phyloP scores from a whole-genome alignment of 805 yeast genomes.

The Wickerhamomyces strasburgensis region DNA sequence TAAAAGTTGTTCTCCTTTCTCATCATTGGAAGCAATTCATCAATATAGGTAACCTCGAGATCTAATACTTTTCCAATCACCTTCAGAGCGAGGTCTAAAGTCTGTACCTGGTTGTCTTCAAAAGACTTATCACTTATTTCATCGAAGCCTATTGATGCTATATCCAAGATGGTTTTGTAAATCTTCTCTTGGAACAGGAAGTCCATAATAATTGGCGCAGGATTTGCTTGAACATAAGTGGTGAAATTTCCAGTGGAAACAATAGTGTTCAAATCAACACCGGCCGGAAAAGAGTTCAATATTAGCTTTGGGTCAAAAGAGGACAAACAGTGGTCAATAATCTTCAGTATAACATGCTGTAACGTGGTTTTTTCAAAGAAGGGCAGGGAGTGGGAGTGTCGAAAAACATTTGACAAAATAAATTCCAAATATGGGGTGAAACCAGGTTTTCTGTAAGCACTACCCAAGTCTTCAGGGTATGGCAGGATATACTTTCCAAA shows the following conservation, averaged over 20 bases:
- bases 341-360: slow-evolving; percentile 48
- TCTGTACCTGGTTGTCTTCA: slow-evolving; percentile 29
- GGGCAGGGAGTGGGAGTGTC: slow-evolving; percentile 39
- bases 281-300: slow-evolving; percentile 46
- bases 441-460: slow-evolving; percentile 56
- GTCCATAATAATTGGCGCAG: slow-evolving; percentile 61
- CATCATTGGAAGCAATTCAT: slow-evolving; percentile 46
- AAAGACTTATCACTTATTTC: slow-evolving; percentile 36
- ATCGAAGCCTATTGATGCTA: slow-evolving; percentile 60
- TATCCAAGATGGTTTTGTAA: slow-evolving; percentile 49
- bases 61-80: slow-evolving; percentile 43
- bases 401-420: slow-evolving; percentile 60
- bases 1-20: slow-evolving; percentile 32
- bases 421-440: slow-evolving; percentile 79
- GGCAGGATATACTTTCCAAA: slow-evolving; percentile 39
- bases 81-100: slow-evolving; percentile 37
- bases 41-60: slow-evolving; percentile 56
- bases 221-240: slow-evolving; percentile 57
- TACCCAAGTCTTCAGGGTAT: slow-evolving; percentile 63
- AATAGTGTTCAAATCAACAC: slow-evolving; percentile 45
- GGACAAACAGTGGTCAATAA: slow-evolving; percentile 42
- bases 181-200: slow-evolving; percentile 57
- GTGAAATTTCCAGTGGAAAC: slow-evolving; percentile 40
- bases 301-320: slow-evolving; percentile 51
- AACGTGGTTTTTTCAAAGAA: slow-evolving; percentile 35